Evolutionary conservation across 345 rosid species (phyloP).

Genomic region (Raphanus raphanistrum): DNA sequence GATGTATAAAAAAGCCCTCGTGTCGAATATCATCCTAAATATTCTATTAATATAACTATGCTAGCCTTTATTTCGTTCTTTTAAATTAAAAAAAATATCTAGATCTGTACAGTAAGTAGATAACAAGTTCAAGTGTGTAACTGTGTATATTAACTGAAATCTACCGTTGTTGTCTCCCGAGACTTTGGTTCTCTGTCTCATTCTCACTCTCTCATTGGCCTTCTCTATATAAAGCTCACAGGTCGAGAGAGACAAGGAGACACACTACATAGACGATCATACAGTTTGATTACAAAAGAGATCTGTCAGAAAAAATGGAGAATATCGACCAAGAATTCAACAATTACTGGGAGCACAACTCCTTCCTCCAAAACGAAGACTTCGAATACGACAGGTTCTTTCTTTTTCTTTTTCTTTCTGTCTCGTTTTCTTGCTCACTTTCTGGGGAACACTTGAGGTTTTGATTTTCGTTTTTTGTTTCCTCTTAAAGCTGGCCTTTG

Average conservation of each 20-base stretch:
- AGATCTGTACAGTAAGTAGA: not conserved
- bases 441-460: not conserved
- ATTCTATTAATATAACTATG: not conserved
- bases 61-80: not conserved
- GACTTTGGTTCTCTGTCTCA: conserved; percentile 27
- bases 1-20: not conserved
- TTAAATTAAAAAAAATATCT: not conserved
- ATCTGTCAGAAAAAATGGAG: conserved; percentile 28
- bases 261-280: not conserved
- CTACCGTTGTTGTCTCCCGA: conserved; percentile 18
- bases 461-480: not conserved
- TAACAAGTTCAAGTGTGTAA: not conserved
- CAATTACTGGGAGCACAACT: conserved; percentile 62
- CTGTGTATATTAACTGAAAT: not conserved
- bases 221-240: conserved; percentile 36
- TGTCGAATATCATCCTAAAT: not conserved
- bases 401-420: not conserved
- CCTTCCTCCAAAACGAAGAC: conserved; percentile 62
- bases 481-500: conserved; percentile 48
- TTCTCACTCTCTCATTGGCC: not conserved
- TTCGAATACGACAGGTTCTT: conserved; percentile 50
- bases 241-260: conserved; percentile 18
- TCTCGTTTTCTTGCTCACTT: not conserved
- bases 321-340: conserved; percentile 53
- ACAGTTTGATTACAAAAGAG: not conserved